A percentile compares a stretch with the other conserved stretches of the same genome.
Conservation (phyloP, 2,329 filamentous ascomycete species). For the Fusarium begoniae region DNA sequence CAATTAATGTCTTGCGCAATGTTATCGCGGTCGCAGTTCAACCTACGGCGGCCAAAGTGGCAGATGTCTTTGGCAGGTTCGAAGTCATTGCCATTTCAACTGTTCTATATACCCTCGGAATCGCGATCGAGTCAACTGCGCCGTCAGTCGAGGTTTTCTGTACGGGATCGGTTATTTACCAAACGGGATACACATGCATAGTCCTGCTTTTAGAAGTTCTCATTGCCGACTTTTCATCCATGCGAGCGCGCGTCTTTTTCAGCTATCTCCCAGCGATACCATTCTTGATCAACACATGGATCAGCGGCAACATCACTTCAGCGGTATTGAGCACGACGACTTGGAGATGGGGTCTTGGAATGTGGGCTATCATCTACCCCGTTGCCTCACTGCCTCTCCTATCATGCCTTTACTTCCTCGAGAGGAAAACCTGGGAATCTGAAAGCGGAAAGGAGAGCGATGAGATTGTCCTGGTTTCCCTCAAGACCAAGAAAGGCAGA, state of each 20-base stretch:
- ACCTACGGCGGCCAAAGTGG: slow-evolving; percentile 68
- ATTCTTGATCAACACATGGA: slow-evolving; percentile 71
- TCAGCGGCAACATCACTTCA: slow-evolving; percentile 65
- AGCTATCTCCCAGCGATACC: slow-evolving; percentile 69
- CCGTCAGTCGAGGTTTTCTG: slow-evolving; percentile 60
- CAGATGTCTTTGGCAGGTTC: slow-evolving; percentile 69
- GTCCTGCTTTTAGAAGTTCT: slow-evolving; percentile 68
- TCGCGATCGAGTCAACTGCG: slow-evolving; percentile 63
- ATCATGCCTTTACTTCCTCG: slow-evolving; percentile 49
- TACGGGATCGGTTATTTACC: slow-evolving; percentile 64
- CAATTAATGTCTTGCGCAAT: slow-evolving; percentile 65
- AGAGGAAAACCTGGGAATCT: slow-evolving; percentile 33
- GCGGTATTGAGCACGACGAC: slow-evolving; percentile 59
- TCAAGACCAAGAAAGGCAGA: slow-evolving; percentile 44
- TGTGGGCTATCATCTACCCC: slow-evolving; percentile 71
- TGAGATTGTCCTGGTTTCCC: not conserved
- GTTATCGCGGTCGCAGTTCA: slow-evolving; percentile 68
- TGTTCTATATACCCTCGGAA: slow-evolving; percentile 64
- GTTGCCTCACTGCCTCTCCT: slow-evolving; percentile 65
- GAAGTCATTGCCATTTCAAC: slow-evolving; percentile 66
- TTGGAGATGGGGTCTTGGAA: slow-evolving; percentile 72
- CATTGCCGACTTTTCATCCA: slow-evolving; percentile 68
- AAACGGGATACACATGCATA: slow-evolving; percentile 66
- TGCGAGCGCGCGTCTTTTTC: slow-evolving; percentile 67
- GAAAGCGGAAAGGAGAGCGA: slow-evolving; percentile 12